These are phyloP conservation scores for Paecilomyces sp. DNA, from an alignment of 2,329 filamentous ascomycete species.

Conservation along the genomic window DNA sequence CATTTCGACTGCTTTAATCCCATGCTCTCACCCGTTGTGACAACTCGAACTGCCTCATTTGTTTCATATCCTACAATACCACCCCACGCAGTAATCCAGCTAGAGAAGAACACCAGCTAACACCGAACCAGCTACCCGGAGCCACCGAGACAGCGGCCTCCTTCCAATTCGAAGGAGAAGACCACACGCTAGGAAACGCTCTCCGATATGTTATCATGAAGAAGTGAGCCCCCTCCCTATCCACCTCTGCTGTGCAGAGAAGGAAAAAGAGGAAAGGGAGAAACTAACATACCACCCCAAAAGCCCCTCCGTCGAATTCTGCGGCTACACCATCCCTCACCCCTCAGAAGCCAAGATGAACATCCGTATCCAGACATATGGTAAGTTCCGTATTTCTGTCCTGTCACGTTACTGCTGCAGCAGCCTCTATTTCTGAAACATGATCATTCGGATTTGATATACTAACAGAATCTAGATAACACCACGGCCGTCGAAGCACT, in stretches of 20 bases:
- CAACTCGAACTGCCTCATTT: too few species aligned
- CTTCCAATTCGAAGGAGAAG: conserved; percentile 89
- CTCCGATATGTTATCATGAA: conserved; percentile 96
- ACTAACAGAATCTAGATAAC: conserved; percentile 50
- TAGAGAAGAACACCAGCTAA: background rate
- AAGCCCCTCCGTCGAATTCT: conserved; percentile 94
- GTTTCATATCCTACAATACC: background rate
- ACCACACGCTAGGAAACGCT: conserved; percentile 92
- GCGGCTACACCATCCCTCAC: conserved; percentile 95
- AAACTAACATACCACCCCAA: conserved; percentile 5
- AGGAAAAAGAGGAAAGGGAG: background rate
- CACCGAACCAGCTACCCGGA: conserved; percentile 63
- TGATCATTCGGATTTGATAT: background rate
- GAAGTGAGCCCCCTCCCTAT: conserved; percentile 58
- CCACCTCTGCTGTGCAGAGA: background rate
- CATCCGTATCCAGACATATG: conserved; percentile 91
- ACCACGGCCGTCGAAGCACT: conserved; percentile 77
- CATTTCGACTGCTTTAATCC: too few species aligned
- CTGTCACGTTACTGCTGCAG: background rate
- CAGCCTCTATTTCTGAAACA: background rate
- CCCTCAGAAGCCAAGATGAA: conserved; percentile 97
- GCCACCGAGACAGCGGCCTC: conserved; percentile 80
- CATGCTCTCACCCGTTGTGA: too few species aligned
- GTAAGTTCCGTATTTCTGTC: conserved; percentile 44
- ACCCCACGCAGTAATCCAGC: background rate